Conservation (phyloP, 768 basidiomycete species). For the Suillus cothurnatus region DNA sequence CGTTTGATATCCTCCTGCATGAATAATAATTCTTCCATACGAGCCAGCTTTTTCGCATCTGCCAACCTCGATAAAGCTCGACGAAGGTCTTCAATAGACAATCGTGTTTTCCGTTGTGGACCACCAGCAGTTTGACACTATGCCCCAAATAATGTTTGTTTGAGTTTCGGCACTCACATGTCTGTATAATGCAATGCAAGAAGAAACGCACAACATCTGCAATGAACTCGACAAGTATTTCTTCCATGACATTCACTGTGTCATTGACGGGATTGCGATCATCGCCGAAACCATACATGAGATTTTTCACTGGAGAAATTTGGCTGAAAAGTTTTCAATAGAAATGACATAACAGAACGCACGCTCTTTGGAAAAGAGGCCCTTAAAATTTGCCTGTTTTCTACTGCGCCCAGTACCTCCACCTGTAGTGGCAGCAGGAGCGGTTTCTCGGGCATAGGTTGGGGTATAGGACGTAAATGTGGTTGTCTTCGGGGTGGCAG, state of each 20-base stretch:
- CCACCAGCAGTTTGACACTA: constrained; percentile 78
- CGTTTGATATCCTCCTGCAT: constrained; percentile 95
- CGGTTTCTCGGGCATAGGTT: constrained; percentile 50
- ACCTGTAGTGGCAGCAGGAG: constrained; percentile 39
- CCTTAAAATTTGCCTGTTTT: constrained; percentile 71
- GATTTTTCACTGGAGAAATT: constrained; percentile 60
- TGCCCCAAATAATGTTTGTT: constrained; percentile 10
- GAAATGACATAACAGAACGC: constrained; percentile 33
- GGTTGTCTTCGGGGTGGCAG: constrained; percentile 39
- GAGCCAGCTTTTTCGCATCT: constrained; percentile 90
- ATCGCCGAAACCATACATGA: constrained; percentile 96
- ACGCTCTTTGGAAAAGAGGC: constrained; percentile 83
- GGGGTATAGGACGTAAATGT: constrained; percentile 63
- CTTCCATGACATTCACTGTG: constrained; percentile 90
- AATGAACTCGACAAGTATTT: constrained; percentile 89
- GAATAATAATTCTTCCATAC: constrained; percentile 90
- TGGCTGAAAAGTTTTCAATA: constrained; percentile 12
- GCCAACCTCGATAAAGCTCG: constrained; percentile 78
- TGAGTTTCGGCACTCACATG: constrained; percentile 12
- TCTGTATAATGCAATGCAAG: constrained; percentile 7
- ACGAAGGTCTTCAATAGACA: constrained; percentile 85
- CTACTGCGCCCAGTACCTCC: constrained; percentile 51
- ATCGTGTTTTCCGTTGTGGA: constrained; percentile 67
- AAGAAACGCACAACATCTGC: constrained; percentile 74
- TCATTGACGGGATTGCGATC: constrained; percentile 87